A percentile compares a stretch with the other conserved stretches of the same genome.
Evolutionary conservation across 2,329 filamentous ascomycete species (phyloP).

Genomic region (Colletotrichum spaethianum): DNA sequence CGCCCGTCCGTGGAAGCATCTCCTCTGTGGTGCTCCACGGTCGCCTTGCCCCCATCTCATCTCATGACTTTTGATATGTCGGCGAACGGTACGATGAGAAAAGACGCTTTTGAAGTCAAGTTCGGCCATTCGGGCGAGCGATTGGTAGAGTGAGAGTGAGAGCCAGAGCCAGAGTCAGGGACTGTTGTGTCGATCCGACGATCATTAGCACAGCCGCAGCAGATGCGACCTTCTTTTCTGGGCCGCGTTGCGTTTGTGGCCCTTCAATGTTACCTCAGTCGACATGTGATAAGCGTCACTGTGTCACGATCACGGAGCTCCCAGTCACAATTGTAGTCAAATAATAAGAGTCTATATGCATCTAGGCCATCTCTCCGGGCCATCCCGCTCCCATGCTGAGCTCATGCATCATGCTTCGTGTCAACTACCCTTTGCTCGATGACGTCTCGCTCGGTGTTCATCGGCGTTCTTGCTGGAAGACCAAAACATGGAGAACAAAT

Average conservation of each 20-base stretch:
- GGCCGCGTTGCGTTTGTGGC: neutral
- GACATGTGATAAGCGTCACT: neutral
- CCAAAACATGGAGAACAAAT: conserved; percentile 1
- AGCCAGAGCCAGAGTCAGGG: conserved; percentile 3
- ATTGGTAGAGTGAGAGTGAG: too few relatives aligned
- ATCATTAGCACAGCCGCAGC: conserved; percentile 32
- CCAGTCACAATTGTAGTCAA: neutral
- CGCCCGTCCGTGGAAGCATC: neutral
- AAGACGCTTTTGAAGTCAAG: neutral
- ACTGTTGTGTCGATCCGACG: conserved; percentile 18
- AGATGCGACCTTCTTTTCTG: conserved; percentile 33
- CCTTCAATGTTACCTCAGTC: neutral
- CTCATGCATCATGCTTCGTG: conserved; percentile 38
- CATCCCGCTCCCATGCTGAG: conserved; percentile 33
- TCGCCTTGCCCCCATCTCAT: neutral
- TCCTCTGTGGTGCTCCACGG: neutral
- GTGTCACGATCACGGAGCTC: neutral
- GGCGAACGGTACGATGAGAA: neutral
- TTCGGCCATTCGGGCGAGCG: conserved; percentile 12
- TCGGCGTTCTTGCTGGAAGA: conserved; percentile 12
- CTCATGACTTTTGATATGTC: neutral
- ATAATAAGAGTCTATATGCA: conserved; percentile 37
- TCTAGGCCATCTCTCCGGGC: conserved; percentile 35
- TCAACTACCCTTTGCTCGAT: conserved; percentile 22
- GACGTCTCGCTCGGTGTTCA: conserved; percentile 21